Evolutionary conservation across 345 rosid genomes (phyloP).

Genomic region (Atalantia buxifolia): DNA sequence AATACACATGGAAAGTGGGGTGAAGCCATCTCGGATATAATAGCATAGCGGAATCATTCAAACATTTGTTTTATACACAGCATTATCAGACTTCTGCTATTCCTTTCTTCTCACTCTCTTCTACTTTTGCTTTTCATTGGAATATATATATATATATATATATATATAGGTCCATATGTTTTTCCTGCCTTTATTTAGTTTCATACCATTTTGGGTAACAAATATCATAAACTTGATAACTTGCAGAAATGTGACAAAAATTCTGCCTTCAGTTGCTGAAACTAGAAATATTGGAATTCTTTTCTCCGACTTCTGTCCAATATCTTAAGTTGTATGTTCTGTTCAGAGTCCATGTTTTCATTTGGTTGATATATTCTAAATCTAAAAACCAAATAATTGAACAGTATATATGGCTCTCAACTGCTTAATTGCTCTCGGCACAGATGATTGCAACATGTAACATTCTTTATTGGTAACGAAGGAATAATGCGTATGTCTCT

Average conservation of each 20-base stretch:
- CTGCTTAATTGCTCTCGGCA: background rate
- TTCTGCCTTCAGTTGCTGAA: background rate
- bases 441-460: background rate
- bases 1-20: background rate
- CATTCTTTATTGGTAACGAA: background rate
- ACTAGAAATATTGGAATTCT: background rate
- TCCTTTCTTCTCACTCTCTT: background rate
- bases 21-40: background rate
- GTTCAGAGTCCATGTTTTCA: background rate
- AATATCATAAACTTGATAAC: background rate
- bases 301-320: background rate
- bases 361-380: background rate
- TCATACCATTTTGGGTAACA: background rate
- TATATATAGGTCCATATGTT: background rate
- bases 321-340: background rate
- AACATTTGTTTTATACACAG: background rate
- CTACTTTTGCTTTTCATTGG: background rate
- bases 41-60: background rate
- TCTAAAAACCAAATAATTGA: background rate
- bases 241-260: background rate
- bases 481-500: conserved; percentile 7
- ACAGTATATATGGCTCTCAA: background rate
- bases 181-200: background rate
- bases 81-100: background rate
- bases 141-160: no score